phyloP scores from a whole-genome alignment of 176 grass and related monocot genomes.

The Musa itinerans region DNA sequence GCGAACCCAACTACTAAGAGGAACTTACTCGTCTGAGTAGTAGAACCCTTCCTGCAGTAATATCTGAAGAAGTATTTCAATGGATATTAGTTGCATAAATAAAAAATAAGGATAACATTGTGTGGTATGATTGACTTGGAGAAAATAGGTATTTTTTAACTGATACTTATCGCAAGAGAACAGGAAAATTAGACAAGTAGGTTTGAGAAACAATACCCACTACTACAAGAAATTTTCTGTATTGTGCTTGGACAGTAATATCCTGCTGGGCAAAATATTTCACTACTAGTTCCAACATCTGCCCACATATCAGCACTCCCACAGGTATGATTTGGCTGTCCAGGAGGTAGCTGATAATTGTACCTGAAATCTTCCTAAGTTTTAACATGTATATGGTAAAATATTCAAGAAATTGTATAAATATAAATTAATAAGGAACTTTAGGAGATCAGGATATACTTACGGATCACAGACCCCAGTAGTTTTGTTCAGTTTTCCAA shows the following conservation, averaged over 20 bases:
- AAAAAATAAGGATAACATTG: constrained; percentile 17
- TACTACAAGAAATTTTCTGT: constrained; percentile 37
- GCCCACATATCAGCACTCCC: constrained; percentile 81
- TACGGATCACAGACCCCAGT: constrained; percentile 87
- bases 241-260: constrained; percentile 67
- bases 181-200: constrained; percentile 1
- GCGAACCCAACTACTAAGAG: background rate
- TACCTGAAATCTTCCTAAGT: constrained; percentile 36
- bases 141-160: too few species aligned
- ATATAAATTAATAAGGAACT: constrained; percentile 5
- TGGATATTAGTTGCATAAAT: constrained; percentile 10
- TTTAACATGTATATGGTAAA: background rate
- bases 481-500: constrained; percentile 34
- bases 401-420: background rate
- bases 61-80: constrained; percentile 45
- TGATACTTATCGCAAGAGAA: background rate
- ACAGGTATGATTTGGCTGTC: constrained; percentile 35
- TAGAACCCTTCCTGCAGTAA: constrained; percentile 77
- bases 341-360: constrained; percentile 62
- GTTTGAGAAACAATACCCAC: constrained; percentile 58
- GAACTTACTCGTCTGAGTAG: constrained; percentile 44
- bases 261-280: constrained; percentile 73
- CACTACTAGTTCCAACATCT: constrained; percentile 47
- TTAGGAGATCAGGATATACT: constrained; percentile 28
- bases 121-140: background rate